Evolutionary conservation across 495 filamentous ascomycete genomes (phyloP).

Genomic region (Aspergillus panamensis): DNA sequence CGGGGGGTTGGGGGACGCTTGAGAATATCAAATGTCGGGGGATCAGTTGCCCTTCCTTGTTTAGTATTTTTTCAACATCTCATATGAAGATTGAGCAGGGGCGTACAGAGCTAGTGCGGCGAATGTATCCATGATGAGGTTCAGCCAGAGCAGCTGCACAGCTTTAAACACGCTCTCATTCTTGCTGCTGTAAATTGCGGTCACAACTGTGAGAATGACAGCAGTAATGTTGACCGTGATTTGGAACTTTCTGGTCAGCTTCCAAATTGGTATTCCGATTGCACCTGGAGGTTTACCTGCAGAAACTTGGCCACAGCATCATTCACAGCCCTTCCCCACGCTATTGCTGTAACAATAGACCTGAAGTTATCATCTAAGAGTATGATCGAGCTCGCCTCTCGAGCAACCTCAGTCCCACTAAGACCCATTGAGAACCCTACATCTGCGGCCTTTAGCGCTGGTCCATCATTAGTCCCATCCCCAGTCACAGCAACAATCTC

Average conservation of each 20-base stretch:
- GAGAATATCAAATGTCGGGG: constrained; percentile 71
- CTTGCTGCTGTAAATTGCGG: constrained; percentile 63
- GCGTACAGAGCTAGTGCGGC: constrained; percentile 69
- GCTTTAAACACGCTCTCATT: constrained; percentile 74
- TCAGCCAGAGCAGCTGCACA: constrained; percentile 88
- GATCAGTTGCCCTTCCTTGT: constrained; percentile 76
- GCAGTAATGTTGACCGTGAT: constrained; percentile 90
- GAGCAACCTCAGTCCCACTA: constrained; percentile 86
- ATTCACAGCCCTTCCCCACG: constrained; percentile 88
- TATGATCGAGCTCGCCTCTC: constrained; percentile 91
- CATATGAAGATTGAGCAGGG: too few relatives aligned
- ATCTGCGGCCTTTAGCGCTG: constrained; percentile 79
- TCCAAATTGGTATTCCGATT: too few relatives aligned
- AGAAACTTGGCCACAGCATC: constrained; percentile 88
- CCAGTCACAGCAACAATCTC: constrained; percentile 84
- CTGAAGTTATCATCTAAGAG: constrained; percentile 88
- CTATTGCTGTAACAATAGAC: constrained; percentile 83
- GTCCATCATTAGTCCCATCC: constrained; percentile 88
- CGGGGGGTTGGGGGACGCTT: constrained; percentile 77
- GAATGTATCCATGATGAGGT: constrained; percentile 92
- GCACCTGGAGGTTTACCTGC: constrained; percentile 52
- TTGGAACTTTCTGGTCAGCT: constrained; percentile 57
- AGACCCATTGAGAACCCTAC: constrained; percentile 96
- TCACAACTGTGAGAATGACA: constrained; percentile 76
- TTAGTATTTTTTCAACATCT: too few relatives aligned